phyloP scores from a whole-genome alignment of 768 basidiomycete species.

The Termitomyces sp. region DNA sequence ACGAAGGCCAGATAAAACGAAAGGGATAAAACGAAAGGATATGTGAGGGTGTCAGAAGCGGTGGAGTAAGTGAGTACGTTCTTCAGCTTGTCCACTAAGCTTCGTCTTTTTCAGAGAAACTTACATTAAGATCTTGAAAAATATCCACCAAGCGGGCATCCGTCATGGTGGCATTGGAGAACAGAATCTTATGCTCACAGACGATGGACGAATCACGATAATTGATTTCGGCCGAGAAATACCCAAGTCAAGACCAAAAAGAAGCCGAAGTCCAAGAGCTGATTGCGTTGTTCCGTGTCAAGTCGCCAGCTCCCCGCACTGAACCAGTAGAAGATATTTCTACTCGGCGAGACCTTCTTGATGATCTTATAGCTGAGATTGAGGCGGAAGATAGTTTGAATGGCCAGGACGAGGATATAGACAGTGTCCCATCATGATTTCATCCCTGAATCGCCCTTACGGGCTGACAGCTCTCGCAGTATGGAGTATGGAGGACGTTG shows the following conservation, averaged over 20 bases:
- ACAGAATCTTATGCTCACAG: not conserved
- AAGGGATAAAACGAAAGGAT: not conserved
- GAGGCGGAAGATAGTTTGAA: not conserved
- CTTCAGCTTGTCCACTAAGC: too few relatives aligned
- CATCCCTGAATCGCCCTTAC: not conserved
- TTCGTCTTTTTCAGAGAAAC: not conserved
- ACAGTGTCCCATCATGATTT: not conserved
- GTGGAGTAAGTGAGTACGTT: not conserved
- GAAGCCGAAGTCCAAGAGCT: not conserved
- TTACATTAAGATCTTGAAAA: not conserved
- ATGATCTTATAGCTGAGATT: not conserved
- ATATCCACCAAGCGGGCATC: not conserved
- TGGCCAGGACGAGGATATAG: not conserved
- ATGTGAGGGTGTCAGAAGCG: not conserved
- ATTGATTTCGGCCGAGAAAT: not conserved
- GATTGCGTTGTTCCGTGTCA: not conserved
- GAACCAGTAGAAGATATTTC: not conserved
- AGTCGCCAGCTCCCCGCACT: not conserved
- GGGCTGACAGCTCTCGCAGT: not conserved
- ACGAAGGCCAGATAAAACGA: too few relatives aligned
- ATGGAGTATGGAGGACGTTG: not conserved
- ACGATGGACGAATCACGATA: not conserved
- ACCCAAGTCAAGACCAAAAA: not conserved
- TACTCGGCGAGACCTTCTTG: not conserved
- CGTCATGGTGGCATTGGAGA: not conserved